Evolutionary conservation across 805 yeast genomes (phyloP).

Genomic region (Schizosaccharomyces osmophilus): DNA sequence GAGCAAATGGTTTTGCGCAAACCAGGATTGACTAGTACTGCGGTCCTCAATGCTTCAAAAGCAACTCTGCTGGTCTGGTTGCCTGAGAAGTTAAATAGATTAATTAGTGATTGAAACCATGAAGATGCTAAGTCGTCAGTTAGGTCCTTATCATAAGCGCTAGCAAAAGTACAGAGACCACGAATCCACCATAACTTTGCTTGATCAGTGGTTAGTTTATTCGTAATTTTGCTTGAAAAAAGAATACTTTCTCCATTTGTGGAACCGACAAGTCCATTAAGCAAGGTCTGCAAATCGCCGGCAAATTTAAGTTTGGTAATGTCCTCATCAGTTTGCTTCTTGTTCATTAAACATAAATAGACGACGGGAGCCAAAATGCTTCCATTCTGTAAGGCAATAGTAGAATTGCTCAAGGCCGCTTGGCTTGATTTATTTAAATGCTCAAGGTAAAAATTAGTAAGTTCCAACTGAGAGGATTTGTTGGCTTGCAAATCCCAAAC

Average conservation of each 20-base stretch:
- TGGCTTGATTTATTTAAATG: neutral
- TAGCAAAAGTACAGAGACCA: neutral
- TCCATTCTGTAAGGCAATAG: neutral
- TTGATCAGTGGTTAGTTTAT: neutral
- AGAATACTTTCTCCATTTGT: neutral
- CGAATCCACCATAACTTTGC: neutral
- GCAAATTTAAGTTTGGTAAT: neutral
- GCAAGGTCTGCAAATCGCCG: neutral
- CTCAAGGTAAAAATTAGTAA: neutral
- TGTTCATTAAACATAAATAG: neutral
- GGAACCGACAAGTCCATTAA: neutral
- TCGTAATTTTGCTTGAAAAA: neutral
- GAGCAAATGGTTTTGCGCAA: neutral
- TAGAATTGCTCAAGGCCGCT: neutral
- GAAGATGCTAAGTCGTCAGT: neutral
- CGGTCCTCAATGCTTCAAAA: neutral
- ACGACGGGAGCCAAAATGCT: neutral
- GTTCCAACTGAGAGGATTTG: neutral
- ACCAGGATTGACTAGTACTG: neutral
- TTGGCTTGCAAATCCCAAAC: neutral
- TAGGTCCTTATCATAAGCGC: neutral
- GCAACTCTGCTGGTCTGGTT: neutral
- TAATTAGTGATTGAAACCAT: neutral
- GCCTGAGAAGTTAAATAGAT: neutral
- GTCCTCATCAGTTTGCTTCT: neutral